Evolutionary conservation across 306 rosid species (phyloP), one percentile per base, ranked within the genome.

Genomic region (Glycine tomentella): DNA sequence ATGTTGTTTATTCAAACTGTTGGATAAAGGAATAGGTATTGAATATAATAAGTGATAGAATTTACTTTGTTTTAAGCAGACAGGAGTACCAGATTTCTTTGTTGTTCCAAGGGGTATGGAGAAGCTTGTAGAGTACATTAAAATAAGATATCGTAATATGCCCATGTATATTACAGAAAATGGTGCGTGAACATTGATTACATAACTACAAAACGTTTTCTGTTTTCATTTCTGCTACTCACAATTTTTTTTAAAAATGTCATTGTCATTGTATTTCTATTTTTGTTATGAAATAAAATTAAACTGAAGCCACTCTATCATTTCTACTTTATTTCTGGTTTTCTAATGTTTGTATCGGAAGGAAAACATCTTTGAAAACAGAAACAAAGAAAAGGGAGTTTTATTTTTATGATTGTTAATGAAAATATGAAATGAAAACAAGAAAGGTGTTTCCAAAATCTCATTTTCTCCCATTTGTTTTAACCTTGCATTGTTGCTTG

Each of bases 41-140:
- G 45, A 42, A 42, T 42, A 42, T 42, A 42, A 42, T 42, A 42
- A 4, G 45, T 42, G 45, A 36, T 68, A 49, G 36, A 10, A 51
- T 31, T 9, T 48, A 0, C 17, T 50, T 75, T 82, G 53, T 49
- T 49, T 49, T 49, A 10, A 49, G 53, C 53, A 49, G 53, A 49
- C 53, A 12, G 53, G 53, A 11, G 11, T 49, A 3, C n/a, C n/a
- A 10, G 34, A 38, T 7, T 85, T 87, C 83, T 90, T 80, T 76
- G 91, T 90, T 58, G 93, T 90, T 88, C 97, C 97, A 52, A 61
- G 70, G 14, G 91, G 92, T 51, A 55, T 92, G 86, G 91, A 88
- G 82, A 84, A 84, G 67, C 58, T 66, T 34, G 80, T 90, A 9
- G 87, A 92, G 66, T 83, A 90, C 75, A 13, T 87, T 1, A 92